phyloP scores from a whole-genome alignment of 345 rosid species.

The Bruguiera gymnorhiza region DNA sequence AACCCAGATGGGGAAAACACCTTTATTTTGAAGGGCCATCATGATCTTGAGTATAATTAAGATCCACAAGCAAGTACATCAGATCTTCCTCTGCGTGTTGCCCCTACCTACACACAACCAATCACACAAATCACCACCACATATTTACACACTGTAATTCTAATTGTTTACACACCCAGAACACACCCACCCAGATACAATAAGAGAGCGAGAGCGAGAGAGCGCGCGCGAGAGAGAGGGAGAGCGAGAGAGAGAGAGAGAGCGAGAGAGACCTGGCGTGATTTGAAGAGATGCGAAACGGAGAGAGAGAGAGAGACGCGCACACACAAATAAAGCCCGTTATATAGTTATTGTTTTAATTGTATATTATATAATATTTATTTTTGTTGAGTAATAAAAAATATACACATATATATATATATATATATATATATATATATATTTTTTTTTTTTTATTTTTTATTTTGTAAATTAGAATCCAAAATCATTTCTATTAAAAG shows the following conservation, averaged over 20 bases:
- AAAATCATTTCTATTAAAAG: too few species aligned
- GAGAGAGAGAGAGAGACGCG: not conserved
- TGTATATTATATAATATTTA: not conserved
- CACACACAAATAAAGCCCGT: not conserved
- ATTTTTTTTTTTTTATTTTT: not conserved
- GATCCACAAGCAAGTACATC: slow-evolving; percentile 58
- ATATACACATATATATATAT: too few species aligned
- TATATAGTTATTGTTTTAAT: not conserved
- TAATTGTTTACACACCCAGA: not conserved
- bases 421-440: not conserved
- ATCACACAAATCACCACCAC: not conserved
- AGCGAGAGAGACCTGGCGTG: slow-evolving; percentile 14
- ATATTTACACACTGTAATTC: too few species aligned
- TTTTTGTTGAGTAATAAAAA: not conserved
- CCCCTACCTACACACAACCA: slow-evolving; percentile 37
- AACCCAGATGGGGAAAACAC: slow-evolving; percentile 15
- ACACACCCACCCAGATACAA: not conserved
- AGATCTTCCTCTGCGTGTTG: slow-evolving; percentile 44
- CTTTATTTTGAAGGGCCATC: slow-evolving; percentile 66
- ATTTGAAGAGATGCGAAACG: slow-evolving; percentile 14
- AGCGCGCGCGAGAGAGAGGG: not conserved
- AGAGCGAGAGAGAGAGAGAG: not conserved
- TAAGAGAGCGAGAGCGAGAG: not conserved
- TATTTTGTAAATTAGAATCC: too few species aligned
- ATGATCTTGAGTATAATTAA: slow-evolving; percentile 40